phyloP scores from a whole-genome alignment of 495 filamentous ascomycete species.

The Daldinia bambusicola region DNA sequence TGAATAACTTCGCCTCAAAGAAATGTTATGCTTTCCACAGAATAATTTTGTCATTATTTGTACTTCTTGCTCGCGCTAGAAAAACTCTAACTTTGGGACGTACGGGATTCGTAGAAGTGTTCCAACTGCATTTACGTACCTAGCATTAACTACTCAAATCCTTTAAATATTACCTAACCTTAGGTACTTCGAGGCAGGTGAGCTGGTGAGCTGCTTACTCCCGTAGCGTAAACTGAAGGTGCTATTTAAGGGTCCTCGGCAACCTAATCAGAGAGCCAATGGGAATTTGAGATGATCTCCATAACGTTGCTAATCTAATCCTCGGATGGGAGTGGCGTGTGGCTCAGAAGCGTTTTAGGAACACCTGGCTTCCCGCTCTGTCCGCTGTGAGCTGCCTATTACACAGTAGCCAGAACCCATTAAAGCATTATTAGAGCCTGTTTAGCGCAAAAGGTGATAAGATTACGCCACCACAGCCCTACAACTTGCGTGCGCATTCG shows the following conservation, averaged over 20 bases:
- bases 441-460: constrained; percentile 17
- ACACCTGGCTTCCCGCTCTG: constrained; percentile 36
- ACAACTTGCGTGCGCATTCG: constrained; percentile 4
- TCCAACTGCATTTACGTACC: no score
- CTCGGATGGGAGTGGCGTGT: constrained; percentile 18
- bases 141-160: no score
- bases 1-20: not conserved
- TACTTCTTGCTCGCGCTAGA: not conserved
- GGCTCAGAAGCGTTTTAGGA: constrained; percentile 37
- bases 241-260: constrained; percentile 19
- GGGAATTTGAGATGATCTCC: constrained; percentile 21
- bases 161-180: not conserved
- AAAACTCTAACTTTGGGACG: not conserved
- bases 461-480: constrained; percentile 31
- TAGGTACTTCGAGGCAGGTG: not conserved
- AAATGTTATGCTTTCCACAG: not conserved
- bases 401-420: not conserved
- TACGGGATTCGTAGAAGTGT: no score
- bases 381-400: constrained; percentile 18
- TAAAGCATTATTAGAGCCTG: not conserved
- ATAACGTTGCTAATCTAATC: constrained; percentile 19
- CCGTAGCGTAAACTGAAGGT: not conserved
- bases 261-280: constrained; percentile 17
- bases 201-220: no score
- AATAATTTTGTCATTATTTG: not conserved